Conservation (phyloP, 169 alveolate genomes). For the Plasmodium chabaudi region DNA sequence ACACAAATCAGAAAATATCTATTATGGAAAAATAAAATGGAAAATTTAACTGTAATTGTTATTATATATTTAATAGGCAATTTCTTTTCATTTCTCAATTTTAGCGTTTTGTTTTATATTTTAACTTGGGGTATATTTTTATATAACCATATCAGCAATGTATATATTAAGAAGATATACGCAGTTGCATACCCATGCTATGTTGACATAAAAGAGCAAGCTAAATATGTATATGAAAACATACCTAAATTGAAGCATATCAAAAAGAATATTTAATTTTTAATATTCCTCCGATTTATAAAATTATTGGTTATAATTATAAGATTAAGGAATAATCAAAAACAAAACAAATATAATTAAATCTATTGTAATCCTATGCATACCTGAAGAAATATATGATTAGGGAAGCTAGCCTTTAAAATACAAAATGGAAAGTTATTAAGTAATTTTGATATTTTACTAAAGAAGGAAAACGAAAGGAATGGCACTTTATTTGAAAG, state of each 20-base stretch:
- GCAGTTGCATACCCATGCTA: constrained; percentile 26
- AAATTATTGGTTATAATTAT: too few relatives aligned
- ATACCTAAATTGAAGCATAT: constrained; percentile 61
- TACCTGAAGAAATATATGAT: too few relatives aligned
- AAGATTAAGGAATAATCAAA: too few relatives aligned
- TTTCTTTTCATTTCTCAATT: constrained; percentile 55
- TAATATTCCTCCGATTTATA: too few relatives aligned
- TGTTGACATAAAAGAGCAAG: constrained; percentile 45
- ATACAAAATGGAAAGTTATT: too few relatives aligned
- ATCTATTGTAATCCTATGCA: too few relatives aligned
- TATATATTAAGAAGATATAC: constrained; percentile 30
- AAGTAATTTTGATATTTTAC: too few relatives aligned
- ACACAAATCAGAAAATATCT: constrained; percentile 46
- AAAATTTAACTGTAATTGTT: constrained; percentile 44
- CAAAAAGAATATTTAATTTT: constrained; percentile 36
- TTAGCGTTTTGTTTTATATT: constrained; percentile 55
- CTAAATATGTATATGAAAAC: constrained; percentile 40
- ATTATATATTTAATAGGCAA: constrained; percentile 49
- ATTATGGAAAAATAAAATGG: constrained; percentile 50
- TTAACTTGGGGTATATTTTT: constrained; percentile 57
- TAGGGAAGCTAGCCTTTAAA: too few relatives aligned
- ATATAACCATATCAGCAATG: constrained; percentile 64
- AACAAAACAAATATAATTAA: too few relatives aligned
- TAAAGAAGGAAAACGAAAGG: too few relatives aligned
- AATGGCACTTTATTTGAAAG: too few relatives aligned